Evolutionary conservation across 2,329 filamentous ascomycete species (phyloP), one percentile per base, ranked within the genome.

Genomic region (Lasiodiplodia gonubiensis): DNA sequence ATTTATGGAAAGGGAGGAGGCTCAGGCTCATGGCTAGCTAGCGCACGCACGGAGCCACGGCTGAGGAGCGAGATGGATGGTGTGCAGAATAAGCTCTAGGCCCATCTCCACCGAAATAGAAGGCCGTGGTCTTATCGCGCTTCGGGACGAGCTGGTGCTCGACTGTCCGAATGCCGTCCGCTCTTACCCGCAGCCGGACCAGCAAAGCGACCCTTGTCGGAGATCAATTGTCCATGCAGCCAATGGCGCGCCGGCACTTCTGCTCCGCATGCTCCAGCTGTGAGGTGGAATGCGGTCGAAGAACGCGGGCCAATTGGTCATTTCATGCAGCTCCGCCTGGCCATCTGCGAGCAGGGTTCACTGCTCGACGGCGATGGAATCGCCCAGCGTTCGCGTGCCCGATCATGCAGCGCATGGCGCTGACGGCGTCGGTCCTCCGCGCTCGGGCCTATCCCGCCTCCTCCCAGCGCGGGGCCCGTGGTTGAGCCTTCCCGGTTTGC

Each of bases 1-100:
- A 63, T 63, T 63, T 63, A 63, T 51, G 59, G 59, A 63, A 63
- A 63, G 46, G 59, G 59, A 63, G 59, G 59, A 63, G 59, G 59
- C 59, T 63, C 59, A 63, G 59, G 59, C 59, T 51, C 46, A 48
- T 48, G 30, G 59, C 59, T 63, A 63, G 59, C 46, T 51, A 25
- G 59, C 25, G 59, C 59, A 63, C 59, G 35, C 46, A 63, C 59
- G 42, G 59, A 63, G 59, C 59, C 59, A 51, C 51, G 59, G 59
- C 59, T 51, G 59, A 33, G 27, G 59, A 39, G 59, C 25, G 42
- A 33, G 59, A 63, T 51, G 51, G 59, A 63, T 63, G 59, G 59
- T 37, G 59, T 63, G 59, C 59, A 37, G 59, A 63, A 63, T 51
- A 63, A 48, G 57, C 57, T 48, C 57, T 60, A 60, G 57, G 14